Percentiles rank a stretch among this genome's conserved stretches.
Evolutionary conservation across 2,329 filamentous ascomycete genomes (phyloP).

Genomic region (Leptographium radiaticola): DNA sequence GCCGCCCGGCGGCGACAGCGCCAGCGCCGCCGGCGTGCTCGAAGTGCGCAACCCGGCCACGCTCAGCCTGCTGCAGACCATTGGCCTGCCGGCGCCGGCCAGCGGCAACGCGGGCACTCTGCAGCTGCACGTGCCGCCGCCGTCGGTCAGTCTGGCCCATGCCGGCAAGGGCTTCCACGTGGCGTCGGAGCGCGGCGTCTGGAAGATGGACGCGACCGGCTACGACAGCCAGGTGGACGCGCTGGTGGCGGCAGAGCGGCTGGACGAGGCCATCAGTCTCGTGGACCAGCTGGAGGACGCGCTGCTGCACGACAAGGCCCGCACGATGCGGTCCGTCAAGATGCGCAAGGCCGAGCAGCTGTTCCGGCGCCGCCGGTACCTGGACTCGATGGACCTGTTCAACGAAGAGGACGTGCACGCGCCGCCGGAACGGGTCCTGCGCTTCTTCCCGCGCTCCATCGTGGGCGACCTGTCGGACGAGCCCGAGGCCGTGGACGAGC

Average conservation of each 20-base stretch:
- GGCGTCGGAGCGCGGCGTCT: slow-evolving; percentile 78
- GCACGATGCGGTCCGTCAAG: slow-evolving; percentile 71
- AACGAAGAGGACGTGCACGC: slow-evolving; percentile 72
- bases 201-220: slow-evolving; percentile 88
- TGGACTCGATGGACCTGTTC: slow-evolving; percentile 80
- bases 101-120: not conserved
- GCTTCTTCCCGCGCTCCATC: slow-evolving; percentile 70
- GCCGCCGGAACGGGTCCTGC: slow-evolving; percentile 77
- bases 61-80: slow-evolving; percentile 74
- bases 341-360: slow-evolving; percentile 80
- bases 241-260: slow-evolving; percentile 57
- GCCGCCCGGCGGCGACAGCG: slow-evolving; percentile 5
- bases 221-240: slow-evolving; percentile 85
- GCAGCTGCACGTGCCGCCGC: slow-evolving; percentile 81
- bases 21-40: slow-evolving; percentile 63
- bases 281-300: slow-evolving; percentile 87
- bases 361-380: slow-evolving; percentile 72
- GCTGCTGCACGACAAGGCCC: slow-evolving; percentile 67
- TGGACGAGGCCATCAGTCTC: slow-evolving; percentile 87
- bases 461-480: slow-evolving; percentile 63
- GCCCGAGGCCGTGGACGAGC: slow-evolving; percentile 21
- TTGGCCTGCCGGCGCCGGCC: slow-evolving; percentile 67
- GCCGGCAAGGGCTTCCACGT: slow-evolving; percentile 93
- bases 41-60: slow-evolving; percentile 92
- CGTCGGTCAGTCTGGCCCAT: slow-evolving; percentile 87